Conservation (phyloP, 192 early-diverging fungal species). For the Backusella parvicylindrica region DNA sequence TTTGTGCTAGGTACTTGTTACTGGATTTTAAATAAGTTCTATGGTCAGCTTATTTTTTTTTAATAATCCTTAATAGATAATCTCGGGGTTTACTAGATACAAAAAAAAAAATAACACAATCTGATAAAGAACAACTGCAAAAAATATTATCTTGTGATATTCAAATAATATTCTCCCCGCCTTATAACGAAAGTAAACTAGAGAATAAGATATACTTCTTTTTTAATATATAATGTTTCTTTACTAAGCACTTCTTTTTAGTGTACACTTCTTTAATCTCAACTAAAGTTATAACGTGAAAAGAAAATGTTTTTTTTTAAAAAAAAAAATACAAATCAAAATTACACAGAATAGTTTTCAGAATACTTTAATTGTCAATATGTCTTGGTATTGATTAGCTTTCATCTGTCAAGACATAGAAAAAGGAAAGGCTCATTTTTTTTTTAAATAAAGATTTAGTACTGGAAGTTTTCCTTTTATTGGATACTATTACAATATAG, state of each 20-base stretch:
- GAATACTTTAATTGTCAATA: neutral
- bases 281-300: neutral
- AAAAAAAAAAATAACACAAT: neutral
- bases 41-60: neutral
- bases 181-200: neutral
- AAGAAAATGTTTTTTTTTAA: neutral
- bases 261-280: neutral
- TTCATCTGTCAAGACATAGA: neutral
- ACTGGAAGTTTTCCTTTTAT: no score
- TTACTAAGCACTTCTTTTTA: neutral
- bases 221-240: neutral
- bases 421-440: neutral
- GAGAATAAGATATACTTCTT: neutral
- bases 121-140: neutral
- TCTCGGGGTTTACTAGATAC: neutral
- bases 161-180: neutral
- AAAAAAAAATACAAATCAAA: no score
- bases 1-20: neutral
- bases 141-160: neutral
- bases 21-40: neutral
- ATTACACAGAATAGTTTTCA: neutral
- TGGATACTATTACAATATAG: no score
- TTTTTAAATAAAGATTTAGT: neutral
- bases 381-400: neutral
- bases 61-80: neutral